Percentiles rank a stretch among this genome's conserved stretches.
phyloP scores from a whole-genome alignment of 108 stramenopile species.

The Skeletonema menzelii region DNA sequence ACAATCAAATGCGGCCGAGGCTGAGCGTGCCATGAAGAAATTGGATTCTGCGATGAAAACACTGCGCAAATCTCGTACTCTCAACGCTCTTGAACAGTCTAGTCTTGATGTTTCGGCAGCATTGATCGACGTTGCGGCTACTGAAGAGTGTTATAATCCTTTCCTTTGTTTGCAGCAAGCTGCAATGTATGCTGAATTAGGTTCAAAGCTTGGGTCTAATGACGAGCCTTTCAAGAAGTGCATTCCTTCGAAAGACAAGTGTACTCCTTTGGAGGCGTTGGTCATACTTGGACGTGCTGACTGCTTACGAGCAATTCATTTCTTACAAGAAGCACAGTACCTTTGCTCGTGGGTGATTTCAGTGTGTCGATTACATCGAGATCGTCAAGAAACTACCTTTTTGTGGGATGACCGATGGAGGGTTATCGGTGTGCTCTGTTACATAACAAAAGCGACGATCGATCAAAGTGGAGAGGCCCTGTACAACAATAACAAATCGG shows the following conservation, averaged over 20 bases:
- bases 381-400: conserved; percentile 18
- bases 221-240: conserved; percentile 62
- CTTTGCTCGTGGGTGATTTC: conserved; percentile 77
- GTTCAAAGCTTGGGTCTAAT: conserved; percentile 67
- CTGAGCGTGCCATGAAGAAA: conserved; percentile 52
- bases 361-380: conserved; percentile 59
- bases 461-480: conserved; percentile 41
- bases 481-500: not conserved
- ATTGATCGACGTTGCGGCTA: conserved; percentile 61
- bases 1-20: conserved; percentile 1
- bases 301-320: conserved; percentile 77
- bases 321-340: conserved; percentile 75
- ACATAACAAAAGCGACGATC: conserved; percentile 60
- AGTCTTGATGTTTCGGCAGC: conserved; percentile 65
- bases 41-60: conserved; percentile 44
- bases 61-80: conserved; percentile 67
- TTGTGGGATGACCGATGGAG: conserved; percentile 66
- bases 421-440: conserved; percentile 56
- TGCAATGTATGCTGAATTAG: conserved; percentile 77
- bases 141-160: conserved; percentile 63
- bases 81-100: conserved; percentile 60
- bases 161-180: conserved; percentile 83
- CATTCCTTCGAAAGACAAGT: conserved; percentile 50
- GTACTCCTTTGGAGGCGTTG: conserved; percentile 69
- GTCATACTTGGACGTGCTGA: conserved; percentile 79